Percentiles rank a stretch among this genome's conserved stretches.
Evolutionary conservation across 2,329 filamentous ascomycete species (phyloP).

Genomic region (Xylariales sp.): DNA sequence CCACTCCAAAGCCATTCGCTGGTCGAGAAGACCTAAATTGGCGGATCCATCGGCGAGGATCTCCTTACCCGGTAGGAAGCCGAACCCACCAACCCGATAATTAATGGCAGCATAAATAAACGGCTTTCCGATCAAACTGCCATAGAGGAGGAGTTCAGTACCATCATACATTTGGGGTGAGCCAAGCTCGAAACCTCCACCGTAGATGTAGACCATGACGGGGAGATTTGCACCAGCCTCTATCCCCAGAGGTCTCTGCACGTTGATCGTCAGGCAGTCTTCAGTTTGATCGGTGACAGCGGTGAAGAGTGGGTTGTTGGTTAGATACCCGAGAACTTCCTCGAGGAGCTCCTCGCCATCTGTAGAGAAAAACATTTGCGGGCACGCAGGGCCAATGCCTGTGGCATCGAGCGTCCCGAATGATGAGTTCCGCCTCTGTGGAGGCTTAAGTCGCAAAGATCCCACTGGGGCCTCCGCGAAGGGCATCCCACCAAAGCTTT

Average conservation of each 20-base stretch:
- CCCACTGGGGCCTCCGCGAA: constrained; percentile 69
- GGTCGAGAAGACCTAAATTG: constrained; percentile 70
- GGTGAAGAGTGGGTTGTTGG: constrained; percentile 56
- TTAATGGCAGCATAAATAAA: constrained; percentile 75
- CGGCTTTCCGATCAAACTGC: constrained; percentile 48
- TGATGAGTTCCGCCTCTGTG: constrained; percentile 51
- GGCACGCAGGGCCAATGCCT: constrained; percentile 57
- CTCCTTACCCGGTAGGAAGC: constrained; percentile 67
- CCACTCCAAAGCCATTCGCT: constrained; percentile 70
- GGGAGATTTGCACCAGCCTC: constrained; percentile 53
- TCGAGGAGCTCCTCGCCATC: constrained; percentile 23
- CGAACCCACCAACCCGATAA: constrained; percentile 72
- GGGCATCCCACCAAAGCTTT: constrained; percentile 71
- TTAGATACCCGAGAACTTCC: constrained; percentile 40
- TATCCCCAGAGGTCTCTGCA: constrained; percentile 55
- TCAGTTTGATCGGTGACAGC: constrained; percentile 49
- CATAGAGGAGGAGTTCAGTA: constrained; percentile 38
- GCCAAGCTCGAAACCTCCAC: constrained; percentile 58
- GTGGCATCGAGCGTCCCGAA: constrained; percentile 61
- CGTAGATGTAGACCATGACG: constrained; percentile 68
- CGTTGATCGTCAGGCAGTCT: constrained; percentile 60
- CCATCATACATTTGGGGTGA: constrained; percentile 46
- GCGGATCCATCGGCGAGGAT: constrained; percentile 61
- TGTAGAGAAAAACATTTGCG: constrained; percentile 62
- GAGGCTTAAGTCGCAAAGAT: constrained; percentile 63